Base-by-base conservation (phyloP, 768 basidiomycete species). In the Boletus insuetus region DNA sequence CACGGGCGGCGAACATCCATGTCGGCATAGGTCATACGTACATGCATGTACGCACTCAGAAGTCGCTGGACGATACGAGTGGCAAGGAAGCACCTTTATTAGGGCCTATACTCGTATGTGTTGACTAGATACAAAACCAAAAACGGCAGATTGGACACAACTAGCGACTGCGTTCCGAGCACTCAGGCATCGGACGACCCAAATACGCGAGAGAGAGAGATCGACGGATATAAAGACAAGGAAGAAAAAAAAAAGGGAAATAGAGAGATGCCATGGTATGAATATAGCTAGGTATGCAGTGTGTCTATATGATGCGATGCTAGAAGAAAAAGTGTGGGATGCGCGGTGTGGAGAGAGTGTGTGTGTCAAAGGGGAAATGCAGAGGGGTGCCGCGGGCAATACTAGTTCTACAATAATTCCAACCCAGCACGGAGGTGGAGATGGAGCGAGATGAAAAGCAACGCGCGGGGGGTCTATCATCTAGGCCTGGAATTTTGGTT, bases 401-500 rank as follows among this genome's bases (percentile, higher is more conserved):
- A 49, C 59, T 54, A 66, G 41, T 49, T 68, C 66, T 72, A 66
- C 64, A 57, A 46, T 52, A 44, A 40, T 17, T 55, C 55, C 19
- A 19, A 45, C 63, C 62, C 49, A 57, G 58, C 45, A 51, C 37
- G 2, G 46, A 20, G 56, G 45, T 45, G 61, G 45, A 41, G 39
- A 48, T 37, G 16, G 35, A 42, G 29, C 29, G 24, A 47, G 26
- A 50, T 46, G 14, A 49, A 48, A 26, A 3, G 26, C 13, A 17
- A 17, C 1, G 35, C 12, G 16, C 35, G 35, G 16, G 2, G 14
- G 34, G 34, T 9, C 34, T 40, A 20, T 41, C 35, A 45, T 46
- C 60, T 59, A 71, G 40, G 71, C 68, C n/a, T 68, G 59, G 20
- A 73, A 71, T 73, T 71, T 71, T 66, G 72, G 44, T 65, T 71